A percentile compares a stretch with the other conserved stretches of the same genome.
phyloP scores from a whole-genome alignment of 83 land plant species.

The Thuja plicata region DNA sequence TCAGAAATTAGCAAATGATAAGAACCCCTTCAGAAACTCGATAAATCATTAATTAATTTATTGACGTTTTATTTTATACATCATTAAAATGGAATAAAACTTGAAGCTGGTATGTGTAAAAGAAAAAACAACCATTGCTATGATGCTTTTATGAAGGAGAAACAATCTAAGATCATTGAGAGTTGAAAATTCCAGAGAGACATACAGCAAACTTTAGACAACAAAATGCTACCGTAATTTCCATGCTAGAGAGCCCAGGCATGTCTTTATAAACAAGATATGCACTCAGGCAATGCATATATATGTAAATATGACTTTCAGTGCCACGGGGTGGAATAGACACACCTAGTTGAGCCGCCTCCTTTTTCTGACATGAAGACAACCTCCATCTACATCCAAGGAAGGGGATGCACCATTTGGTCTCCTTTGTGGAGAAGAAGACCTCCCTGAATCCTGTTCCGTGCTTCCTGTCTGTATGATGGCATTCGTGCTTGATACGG shows the following conservation, averaged over 20 bases:
- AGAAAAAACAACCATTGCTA: background rate
- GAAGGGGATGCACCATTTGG: background rate
- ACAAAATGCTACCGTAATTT: background rate
- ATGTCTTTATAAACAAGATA: background rate
- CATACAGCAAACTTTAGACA: background rate
- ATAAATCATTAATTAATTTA: background rate
- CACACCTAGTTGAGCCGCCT: constrained; percentile 17
- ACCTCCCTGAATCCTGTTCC: constrained; percentile 13
- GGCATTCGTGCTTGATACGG: constrained; percentile 13
- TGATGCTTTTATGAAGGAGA: background rate
- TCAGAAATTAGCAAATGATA: background rate
- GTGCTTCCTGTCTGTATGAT: constrained; percentile 14
- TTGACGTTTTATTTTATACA: background rate
- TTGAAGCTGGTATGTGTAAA: background rate
- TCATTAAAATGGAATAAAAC: background rate
- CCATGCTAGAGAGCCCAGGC: background rate
- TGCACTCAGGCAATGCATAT: background rate
- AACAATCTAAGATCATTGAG: background rate
- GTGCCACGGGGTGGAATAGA: background rate
- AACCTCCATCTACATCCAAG: constrained; percentile 3
- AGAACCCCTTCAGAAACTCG: background rate
- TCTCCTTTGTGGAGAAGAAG: constrained; percentile 4
- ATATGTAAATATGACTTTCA: background rate
- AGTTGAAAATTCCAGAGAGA: background rate
- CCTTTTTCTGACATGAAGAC: constrained; percentile 13